Conservation (phyloP, 2,329 filamentous ascomycete species). For the Monilinia laxa region DNA sequence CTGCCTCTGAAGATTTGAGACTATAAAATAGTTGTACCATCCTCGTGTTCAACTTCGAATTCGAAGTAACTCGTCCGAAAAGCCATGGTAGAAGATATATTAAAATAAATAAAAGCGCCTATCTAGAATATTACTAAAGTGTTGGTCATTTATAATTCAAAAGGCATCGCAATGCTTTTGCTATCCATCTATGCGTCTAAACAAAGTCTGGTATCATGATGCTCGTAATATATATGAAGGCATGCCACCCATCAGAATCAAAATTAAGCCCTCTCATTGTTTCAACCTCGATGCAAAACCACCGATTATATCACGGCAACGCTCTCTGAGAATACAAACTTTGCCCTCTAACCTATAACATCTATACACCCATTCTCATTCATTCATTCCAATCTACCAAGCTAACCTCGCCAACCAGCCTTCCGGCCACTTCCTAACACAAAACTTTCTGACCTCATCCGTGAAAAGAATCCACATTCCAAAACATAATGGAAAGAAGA, state of each 20-base stretch:
- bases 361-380: neutral
- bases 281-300: neutral
- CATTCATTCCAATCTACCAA: slow-evolving; percentile 50
- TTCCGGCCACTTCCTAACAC: slow-evolving; percentile 57
- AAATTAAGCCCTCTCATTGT: neutral
- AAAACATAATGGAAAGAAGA: slow-evolving; percentile 72
- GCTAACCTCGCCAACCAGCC: slow-evolving; percentile 59
- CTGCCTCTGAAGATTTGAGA: neutral
- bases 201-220: neutral
- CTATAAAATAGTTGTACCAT: no score
- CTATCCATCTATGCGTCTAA: neutral
- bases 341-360: neutral
- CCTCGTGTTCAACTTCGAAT: neutral
- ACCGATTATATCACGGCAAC: neutral
- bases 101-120: neutral
- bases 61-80: neutral
- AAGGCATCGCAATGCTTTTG: neutral
- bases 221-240: neutral
- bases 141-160: neutral
- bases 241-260: neutral
- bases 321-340: no score
- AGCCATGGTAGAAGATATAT: neutral
- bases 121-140: neutral
- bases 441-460: slow-evolving; percentile 65
- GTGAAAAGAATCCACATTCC: slow-evolving; percentile 61